These are phyloP conservation scores for Dendrobium nobile DNA, from an alignment of 106 monocot species.

Conservation along the genomic window DNA sequence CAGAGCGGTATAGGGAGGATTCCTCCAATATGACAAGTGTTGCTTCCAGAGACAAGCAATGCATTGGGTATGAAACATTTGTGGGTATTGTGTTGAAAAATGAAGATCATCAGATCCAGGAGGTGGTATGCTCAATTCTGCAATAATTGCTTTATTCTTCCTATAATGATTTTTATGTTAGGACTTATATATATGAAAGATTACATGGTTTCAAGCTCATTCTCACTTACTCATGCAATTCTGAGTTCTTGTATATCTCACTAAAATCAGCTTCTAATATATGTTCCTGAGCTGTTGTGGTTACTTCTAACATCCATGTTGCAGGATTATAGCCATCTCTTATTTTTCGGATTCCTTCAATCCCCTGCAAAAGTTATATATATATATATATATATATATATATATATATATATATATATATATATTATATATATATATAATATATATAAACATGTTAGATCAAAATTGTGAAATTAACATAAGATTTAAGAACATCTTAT, in stretches of 20 bases:
- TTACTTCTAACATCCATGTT: background rate
- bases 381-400: background rate
- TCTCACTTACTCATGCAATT: background rate
- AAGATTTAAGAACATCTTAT: background rate
- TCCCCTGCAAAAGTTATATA: background rate
- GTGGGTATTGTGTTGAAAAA: background rate
- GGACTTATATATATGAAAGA: background rate
- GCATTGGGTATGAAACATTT: constrained; percentile 12
- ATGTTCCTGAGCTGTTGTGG: background rate
- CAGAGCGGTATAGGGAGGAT: constrained; percentile 19
- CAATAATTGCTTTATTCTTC: background rate
- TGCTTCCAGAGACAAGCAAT: constrained; percentile 32
- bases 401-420: background rate
- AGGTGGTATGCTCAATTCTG: background rate
- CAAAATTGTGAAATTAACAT: background rate
- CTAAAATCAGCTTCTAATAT: background rate
- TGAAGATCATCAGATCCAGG: background rate
- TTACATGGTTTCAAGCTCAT: background rate
- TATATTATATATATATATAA: background rate
- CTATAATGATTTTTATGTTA: background rate
- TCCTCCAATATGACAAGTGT: constrained; percentile 21
- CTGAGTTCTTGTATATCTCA: background rate
- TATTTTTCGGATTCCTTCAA: background rate
- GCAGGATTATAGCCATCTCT: background rate
- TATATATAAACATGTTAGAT: background rate